Base-by-base conservation (phyloP, 1,284 basidiomycete genomes). In the Agaricales sp. region DNA sequence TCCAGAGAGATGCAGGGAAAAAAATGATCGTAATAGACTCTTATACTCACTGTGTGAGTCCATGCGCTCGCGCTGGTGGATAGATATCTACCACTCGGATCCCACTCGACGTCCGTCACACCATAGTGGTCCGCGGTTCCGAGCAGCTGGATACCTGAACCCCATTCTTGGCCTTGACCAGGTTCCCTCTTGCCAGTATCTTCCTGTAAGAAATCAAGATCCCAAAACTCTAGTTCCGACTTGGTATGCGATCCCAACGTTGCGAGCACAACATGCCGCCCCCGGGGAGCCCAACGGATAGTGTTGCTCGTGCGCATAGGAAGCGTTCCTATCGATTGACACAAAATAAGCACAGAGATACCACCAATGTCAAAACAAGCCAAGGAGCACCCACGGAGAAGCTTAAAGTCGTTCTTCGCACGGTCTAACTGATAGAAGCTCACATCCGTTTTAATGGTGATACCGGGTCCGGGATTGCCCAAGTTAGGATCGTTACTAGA, bases 141-240 rank as follows among this genome's bases (percentile, higher is more conserved):
- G 46, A 99, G 78, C 21, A 87, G 77, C 65, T 94, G 89, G 55
- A 99, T 92, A 46, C 86, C 84, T 49, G 80, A 78, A 43, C 91
- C 92, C 78, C 88, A 92, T 48, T 93, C 89, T 57, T 78, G 74
- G 20, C 75, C 75, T 53, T 81, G 78, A 58, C 83, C 77, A 46
- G 78, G 77, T 44, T 67, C 71, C 19, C 39, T 41, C 39, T 41
- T 41, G 39, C 39, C 39, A 49, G 64, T 61, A 58, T 92, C 90
- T 55, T 91, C 89, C 21, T 69, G 74, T 56, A 75, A 84, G 65
- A 95, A 96, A 70, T 99, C 96, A 47, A 98, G 78, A 67, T 99
- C 96, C 92, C 92, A 99, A 73, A 98, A 99, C 65, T 99, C 95
- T 37, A 99, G 77, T 66, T 99, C 96, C 25, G 90, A 99, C 73